A percentile compares a stretch with the other conserved stretches of the same genome.
These are phyloP conservation scores for Scutellaria baicalensis DNA, from an alignment of 257 asterid species.

Conservation along the genomic window DNA sequence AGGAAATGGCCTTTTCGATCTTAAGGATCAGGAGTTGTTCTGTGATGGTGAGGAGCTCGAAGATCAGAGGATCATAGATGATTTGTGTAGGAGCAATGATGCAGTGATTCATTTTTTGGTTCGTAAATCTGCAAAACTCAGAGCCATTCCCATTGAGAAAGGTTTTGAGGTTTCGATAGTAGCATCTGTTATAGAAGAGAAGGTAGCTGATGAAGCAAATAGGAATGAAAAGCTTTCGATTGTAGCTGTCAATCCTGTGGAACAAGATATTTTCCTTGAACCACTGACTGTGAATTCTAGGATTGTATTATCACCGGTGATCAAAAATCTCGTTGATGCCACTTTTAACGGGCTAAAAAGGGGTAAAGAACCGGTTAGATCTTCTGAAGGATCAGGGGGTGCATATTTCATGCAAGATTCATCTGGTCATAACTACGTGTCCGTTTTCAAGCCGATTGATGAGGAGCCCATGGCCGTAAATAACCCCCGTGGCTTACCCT, in stretches of 20 bases:
- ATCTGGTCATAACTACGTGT: conserved; percentile 37
- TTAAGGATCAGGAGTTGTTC: conserved; percentile 49
- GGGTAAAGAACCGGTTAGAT: conserved; percentile 50
- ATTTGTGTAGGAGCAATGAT: conserved; percentile 46
- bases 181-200: conserved; percentile 32
- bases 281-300: conserved; percentile 38
- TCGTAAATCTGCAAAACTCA: conserved; percentile 52
- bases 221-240: conserved; percentile 17
- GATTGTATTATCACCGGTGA: conserved; percentile 32
- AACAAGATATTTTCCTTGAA: conserved; percentile 32
- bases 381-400: conserved; percentile 73
- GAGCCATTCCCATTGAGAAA: conserved; percentile 36
- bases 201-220: conserved; percentile 18
- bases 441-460: conserved; percentile 67
- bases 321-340: conserved; percentile 36
- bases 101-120: conserved; percentile 67
- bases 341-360: conserved; percentile 46
- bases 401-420: conserved; percentile 73
- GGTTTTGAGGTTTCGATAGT: conserved; percentile 58
- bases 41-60: conserved; percentile 70
- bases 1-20: conserved; percentile 36
- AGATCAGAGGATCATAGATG: conserved; percentile 64
- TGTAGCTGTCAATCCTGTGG: conserved; percentile 14
- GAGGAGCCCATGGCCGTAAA: conserved; percentile 85
- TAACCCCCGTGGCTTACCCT: conserved; percentile 59